Evolutionary conservation across 345 rosid species (phyloP).

Genomic region (Citrus hindsii): DNA sequence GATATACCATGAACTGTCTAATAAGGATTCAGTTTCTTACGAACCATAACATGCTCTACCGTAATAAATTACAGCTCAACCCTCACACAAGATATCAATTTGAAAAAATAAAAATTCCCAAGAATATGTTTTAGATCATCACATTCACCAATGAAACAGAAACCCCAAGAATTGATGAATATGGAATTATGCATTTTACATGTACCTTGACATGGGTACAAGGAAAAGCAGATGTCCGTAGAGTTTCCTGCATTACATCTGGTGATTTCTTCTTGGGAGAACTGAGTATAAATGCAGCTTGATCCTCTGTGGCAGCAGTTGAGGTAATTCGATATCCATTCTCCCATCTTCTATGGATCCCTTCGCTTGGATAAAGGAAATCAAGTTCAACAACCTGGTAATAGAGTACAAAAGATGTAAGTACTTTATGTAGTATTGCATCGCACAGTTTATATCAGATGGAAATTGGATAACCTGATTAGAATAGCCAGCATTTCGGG

Average conservation of each 20-base stretch:
- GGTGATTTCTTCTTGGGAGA: constrained; percentile 28
- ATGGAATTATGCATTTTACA: constrained; percentile 3
- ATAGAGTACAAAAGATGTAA: neutral
- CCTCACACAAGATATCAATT: neutral
- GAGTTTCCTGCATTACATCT: constrained; percentile 61
- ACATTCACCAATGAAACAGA: neutral
- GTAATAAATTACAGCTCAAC: neutral
- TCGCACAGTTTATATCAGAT: neutral
- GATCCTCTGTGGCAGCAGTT: constrained; percentile 52
- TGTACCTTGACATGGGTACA: constrained; percentile 51
- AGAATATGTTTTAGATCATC: neutral
- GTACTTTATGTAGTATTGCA: neutral
- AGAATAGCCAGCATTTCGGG: constrained; percentile 45
- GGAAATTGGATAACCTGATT: constrained; percentile 31
- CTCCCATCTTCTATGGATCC: constrained; percentile 57
- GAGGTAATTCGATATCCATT: constrained; percentile 51
- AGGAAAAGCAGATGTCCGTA: constrained; percentile 50
- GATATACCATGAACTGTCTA: neutral
- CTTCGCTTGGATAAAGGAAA: constrained; percentile 61
- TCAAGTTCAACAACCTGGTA: constrained; percentile 57
- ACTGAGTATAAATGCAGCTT: constrained; percentile 51
- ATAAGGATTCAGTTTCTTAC: neutral
- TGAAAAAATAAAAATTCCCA: neutral
- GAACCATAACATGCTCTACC: neutral
- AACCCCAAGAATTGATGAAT: neutral